A percentile compares a stretch with the other conserved stretches of the same genome.
These are phyloP conservation scores for Coleophoma eucalyptorum DNA, from an alignment of 2,329 filamentous ascomycete genomes.

Conservation along the genomic window DNA sequence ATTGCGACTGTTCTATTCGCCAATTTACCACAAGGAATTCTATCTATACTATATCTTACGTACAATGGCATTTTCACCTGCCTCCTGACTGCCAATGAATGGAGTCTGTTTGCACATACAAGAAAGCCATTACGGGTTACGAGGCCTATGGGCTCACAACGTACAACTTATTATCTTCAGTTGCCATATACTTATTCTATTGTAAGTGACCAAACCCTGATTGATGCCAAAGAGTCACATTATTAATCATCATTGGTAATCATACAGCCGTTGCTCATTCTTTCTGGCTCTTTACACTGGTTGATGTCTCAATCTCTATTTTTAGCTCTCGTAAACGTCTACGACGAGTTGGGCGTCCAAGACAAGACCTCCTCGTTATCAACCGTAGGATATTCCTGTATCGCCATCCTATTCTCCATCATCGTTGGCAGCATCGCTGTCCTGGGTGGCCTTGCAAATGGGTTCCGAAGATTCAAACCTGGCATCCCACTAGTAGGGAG, in stretches of 20 bases:
- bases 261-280: not conserved
- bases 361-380: not conserved
- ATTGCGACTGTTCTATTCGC: conserved; percentile 2
- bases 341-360: not conserved
- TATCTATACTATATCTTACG: conserved; percentile 7
- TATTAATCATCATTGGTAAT: conserved; percentile 5
- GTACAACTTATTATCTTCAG: conserved; percentile 24
- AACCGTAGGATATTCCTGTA: conserved; percentile 6
- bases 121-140: conserved; percentile 28
- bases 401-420: conserved; percentile 4
- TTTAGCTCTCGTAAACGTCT: conserved; percentile 3
- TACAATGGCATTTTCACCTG: conserved; percentile 7
- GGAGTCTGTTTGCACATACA: conserved; percentile 22
- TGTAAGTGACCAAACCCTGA: not conserved
- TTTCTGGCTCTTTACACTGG: conserved; percentile 26
- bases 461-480: not conserved
- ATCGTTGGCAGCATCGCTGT: conserved; percentile 4
- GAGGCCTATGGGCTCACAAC: conserved; percentile 21
- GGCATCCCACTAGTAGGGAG: conserved; percentile 6
- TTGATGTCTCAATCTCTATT: conserved; percentile 25
- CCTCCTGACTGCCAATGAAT: not conserved
- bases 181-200: conserved; percentile 8
- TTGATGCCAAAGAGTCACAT: not conserved
- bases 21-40: conserved; percentile 7
- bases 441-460: conserved; percentile 1